These are phyloP conservation scores for Colletotrichum siamense DNA, from an alignment of 2,329 filamentous ascomycete species.

Conservation along the genomic window DNA sequence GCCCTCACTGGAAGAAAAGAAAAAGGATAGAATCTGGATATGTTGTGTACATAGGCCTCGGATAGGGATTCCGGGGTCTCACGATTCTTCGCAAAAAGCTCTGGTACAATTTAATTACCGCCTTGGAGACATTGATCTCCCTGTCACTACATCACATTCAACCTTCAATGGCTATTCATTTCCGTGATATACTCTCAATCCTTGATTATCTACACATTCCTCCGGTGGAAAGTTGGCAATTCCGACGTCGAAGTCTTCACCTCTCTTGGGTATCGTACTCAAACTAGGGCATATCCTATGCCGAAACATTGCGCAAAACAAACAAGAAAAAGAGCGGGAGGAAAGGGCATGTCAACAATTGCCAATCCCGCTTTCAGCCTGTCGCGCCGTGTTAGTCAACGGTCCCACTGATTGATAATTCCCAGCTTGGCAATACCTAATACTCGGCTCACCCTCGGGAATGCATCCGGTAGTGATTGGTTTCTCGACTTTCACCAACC, in stretches of 20 bases:
- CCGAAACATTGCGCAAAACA: background rate
- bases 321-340: background rate
- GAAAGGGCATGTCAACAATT: background rate
- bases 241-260: background rate
- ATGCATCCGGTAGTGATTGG: background rate
- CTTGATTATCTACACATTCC: background rate
- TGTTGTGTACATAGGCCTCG: slow-evolving; percentile 12
- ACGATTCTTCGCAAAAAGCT: slow-evolving; percentile 10
- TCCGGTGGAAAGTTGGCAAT: background rate
- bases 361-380: background rate
- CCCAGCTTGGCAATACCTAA: slow-evolving; percentile 19
- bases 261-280: background rate
- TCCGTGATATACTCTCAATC: background rate
- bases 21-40: slow-evolving; percentile 18
- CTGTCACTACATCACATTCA: background rate
- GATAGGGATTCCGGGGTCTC: background rate
- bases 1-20: slow-evolving; percentile 11
- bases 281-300: background rate
- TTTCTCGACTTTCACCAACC: background rate
- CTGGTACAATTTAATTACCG: slow-evolving; percentile 18
- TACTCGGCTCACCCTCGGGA: background rate
- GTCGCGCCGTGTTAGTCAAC: slow-evolving; percentile 1
- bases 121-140: slow-evolving; percentile 10
- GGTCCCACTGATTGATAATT: background rate
- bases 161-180: background rate